Conservation (phyloP, 768 basidiomycete species). For the Mycena amicta region DNA sequence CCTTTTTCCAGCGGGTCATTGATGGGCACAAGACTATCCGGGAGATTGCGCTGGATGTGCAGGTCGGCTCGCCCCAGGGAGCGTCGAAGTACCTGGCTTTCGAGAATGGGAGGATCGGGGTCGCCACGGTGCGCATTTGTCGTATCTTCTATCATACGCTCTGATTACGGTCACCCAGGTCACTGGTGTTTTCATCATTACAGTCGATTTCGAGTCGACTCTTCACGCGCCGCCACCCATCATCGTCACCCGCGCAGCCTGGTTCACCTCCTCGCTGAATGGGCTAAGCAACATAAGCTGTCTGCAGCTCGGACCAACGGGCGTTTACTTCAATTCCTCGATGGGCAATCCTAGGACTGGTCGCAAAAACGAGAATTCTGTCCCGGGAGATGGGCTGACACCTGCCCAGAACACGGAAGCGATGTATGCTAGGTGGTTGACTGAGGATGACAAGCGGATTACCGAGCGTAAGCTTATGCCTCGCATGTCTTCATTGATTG, state of each 20-base stretch:
- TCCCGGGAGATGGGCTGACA: neutral
- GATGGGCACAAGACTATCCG: neutral
- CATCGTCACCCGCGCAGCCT: neutral
- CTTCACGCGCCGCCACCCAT: neutral
- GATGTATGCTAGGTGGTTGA: neutral
- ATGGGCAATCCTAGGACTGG: neutral
- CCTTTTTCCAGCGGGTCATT: constrained; percentile 33
- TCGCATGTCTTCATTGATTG: neutral
- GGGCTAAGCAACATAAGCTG: neutral
- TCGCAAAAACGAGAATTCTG: neutral
- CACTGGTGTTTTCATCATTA: neutral
- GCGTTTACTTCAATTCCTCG: neutral
- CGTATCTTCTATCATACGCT: neutral
- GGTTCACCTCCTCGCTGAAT: neutral
- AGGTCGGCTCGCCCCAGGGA: neutral
- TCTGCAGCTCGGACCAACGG: neutral
- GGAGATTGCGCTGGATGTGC: neutral
- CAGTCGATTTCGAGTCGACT: neutral
- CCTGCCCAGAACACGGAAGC: neutral
- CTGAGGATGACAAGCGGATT: neutral
- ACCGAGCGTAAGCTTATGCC: neutral
- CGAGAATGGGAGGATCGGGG: neutral
- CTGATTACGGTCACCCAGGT: neutral
- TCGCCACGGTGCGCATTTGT: neutral
- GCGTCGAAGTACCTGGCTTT: neutral